Base-by-base conservation (phyloP, 805 yeast species). In the Vanderwaltozyma tropicalis region DNA sequence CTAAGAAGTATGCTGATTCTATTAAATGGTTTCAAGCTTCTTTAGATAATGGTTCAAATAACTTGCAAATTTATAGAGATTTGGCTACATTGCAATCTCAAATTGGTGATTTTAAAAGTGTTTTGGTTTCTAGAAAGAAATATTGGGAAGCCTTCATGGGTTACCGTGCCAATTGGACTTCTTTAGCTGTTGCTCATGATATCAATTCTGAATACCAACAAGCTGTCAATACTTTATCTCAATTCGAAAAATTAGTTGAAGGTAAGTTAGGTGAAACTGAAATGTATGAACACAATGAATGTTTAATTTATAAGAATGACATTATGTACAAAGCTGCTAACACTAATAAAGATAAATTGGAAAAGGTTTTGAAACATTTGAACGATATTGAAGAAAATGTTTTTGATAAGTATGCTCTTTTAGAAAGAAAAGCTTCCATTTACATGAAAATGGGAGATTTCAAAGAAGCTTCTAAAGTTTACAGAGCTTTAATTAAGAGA, bases 131-230 rank as follows among this genome's bases (percentile, higher is more conserved):
- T 2, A 72, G 96, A 49, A 76, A 74, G 42, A 67, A 69, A 28
- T 78, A 76, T 50, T 69, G 92, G 59, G 83, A 80, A 49, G 70
- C 72, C 19, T 79, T 73, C 48, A 77, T 92, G 10, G 94, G 94
- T 0, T 83, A 76, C 55, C 72, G 96, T 46, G 87, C 89, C 43
- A 83, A 85, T 54, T 88, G 96, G 95, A 82, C 94, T 1, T 79
- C 80, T 0, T 68, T 82, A 36, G 95, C 95, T 1, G 69, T 86
- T 31, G 95, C 96, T 1, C 85, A 81, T 54, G 84, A 83, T 57
- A 66, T 88, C 54, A 74, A 74, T 55, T 71, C 73, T 19, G 84
- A 87, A 51, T 72, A 68, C 51, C 66, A 64, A 27, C 74, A 74
- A 18, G 89, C 95, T 6, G 78, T 79, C 39, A 72, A 72, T 39